Conservation (phyloP, 2,329 filamentous ascomycete species). For the Pestalotiopsis fici region DNA sequence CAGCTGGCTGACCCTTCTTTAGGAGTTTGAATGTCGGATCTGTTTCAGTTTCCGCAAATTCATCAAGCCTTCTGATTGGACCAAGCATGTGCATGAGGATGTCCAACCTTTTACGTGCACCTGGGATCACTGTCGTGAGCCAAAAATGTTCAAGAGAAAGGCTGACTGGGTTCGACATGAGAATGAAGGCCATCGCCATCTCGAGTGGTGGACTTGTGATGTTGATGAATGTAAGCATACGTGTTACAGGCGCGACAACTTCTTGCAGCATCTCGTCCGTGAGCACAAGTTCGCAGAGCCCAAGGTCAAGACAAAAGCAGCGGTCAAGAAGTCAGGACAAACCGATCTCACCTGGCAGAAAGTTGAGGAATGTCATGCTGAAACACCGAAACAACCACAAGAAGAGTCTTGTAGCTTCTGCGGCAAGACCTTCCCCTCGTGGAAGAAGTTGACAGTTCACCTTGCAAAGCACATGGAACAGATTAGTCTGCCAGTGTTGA, state of each 20-base stretch:
- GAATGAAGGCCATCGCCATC: constrained; percentile 84
- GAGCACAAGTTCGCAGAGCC: constrained; percentile 88
- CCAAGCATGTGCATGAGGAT: constrained; percentile 93
- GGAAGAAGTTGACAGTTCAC: constrained; percentile 95
- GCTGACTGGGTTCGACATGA: constrained; percentile 96
- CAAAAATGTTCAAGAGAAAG: constrained; percentile 92
- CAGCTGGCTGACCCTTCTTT: not conserved
- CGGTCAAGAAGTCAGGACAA: constrained; percentile 59
- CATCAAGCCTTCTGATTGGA: constrained; percentile 93
- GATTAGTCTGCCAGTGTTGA: constrained; percentile 79
- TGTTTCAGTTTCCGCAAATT: constrained; percentile 87
- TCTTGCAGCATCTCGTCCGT: constrained; percentile 86
- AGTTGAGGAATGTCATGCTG: constrained; percentile 75
- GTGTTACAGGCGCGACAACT: constrained; percentile 89
- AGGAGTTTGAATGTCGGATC: constrained; percentile 82
- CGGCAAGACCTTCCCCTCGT: constrained; percentile 75
- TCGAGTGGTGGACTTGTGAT: constrained; percentile 90
- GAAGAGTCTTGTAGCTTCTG: constrained; percentile 89
- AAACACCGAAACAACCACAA: constrained; percentile 65
- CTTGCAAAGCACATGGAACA: constrained; percentile 93
- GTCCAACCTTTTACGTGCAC: constrained; percentile 93
- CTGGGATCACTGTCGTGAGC: constrained; percentile 78
- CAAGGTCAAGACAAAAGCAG: constrained; percentile 73
- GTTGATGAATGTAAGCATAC: constrained; percentile 78
- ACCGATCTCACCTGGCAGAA: constrained; percentile 72